Base-by-base conservation (phyloP, 495 filamentous ascomycete genomes). In the Penicillium daleae region DNA sequence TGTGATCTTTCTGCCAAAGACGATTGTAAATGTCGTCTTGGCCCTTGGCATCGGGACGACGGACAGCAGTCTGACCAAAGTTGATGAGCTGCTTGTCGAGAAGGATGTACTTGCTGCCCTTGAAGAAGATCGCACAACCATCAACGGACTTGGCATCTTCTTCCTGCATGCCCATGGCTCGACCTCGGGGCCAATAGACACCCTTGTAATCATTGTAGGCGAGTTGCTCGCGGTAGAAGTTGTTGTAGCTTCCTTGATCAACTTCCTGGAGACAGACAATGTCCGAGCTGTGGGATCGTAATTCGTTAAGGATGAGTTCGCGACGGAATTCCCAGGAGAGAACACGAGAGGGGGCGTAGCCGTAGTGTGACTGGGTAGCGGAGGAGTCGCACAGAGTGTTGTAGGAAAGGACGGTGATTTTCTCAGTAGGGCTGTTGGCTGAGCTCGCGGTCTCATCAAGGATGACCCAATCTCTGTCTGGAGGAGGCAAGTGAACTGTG, bases 11-110 rank as follows among this genome's bases (percentile, higher is more conserved):
- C 61, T 93, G 93, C 95, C 97, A 98, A 19, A 98, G 87, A 13
- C 95, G 89, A 72, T 99, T 98, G 82, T 95, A 98, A 61, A 97
- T 92, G 67, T 99, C 96, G 68, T 94, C 90, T 56, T 93, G 90
- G 35, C 91, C 89, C 76, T 97, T 98, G 84, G 96, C 95, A 74
- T 97, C 95, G 6, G 92, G 90, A 54, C 96, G 84, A 60, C 94
- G 91, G 74, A 98, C 95, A 60, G 95, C 94, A 19, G 87, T 89
- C 61, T 91, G 89, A n/a, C 89, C 87, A 73, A 97, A 96, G 74
- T 97, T 92, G 69, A 99, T 86, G 49, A 97, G 71, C 58, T 96
- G 89, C 78, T 97, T 97, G 78, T 97, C 93, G 31, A 98, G 86
- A 49, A 96, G 77, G 65, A 96, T 90, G 76, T 90, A 98, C 80